These are phyloP conservation scores for Saturnispora ahearnii DNA, from an alignment of 805 yeast species.

Conservation along the genomic window DNA sequence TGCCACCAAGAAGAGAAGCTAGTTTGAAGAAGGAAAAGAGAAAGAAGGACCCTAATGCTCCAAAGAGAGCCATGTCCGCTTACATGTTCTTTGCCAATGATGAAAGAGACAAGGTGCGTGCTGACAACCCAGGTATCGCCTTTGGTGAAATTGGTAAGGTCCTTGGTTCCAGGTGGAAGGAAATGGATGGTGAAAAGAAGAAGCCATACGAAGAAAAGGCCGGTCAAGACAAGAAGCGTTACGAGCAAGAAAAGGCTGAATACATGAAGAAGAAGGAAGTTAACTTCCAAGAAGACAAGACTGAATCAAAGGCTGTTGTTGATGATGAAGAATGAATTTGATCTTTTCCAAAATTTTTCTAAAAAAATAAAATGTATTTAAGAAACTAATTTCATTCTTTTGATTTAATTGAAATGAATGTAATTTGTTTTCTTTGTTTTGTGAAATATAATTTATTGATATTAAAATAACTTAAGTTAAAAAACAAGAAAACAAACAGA, in stretches of 20 bases:
- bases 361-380: no score
- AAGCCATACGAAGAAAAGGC: slow-evolving; percentile 89
- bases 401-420: no score
- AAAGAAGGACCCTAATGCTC: slow-evolving; percentile 87
- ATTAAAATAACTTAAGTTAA: not conserved
- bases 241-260: slow-evolving; percentile 91
- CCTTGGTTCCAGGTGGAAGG: slow-evolving; percentile 96
- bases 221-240: slow-evolving; percentile 93
- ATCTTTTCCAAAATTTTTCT: not conserved
- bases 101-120: slow-evolving; percentile 90
- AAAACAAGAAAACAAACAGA: no score
- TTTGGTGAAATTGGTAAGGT: slow-evolving; percentile 94
- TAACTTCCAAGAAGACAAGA: slow-evolving; percentile 11
- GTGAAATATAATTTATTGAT: no score
- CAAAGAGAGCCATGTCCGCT: slow-evolving; percentile 96
- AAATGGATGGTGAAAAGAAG: slow-evolving; percentile 73
- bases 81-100: slow-evolving; percentile 99
- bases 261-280: slow-evolving; percentile 36
- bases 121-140: slow-evolving; percentile 92
- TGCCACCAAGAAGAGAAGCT: slow-evolving; percentile 16
- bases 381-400: no score
- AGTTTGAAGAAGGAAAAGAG: slow-evolving; percentile 24
- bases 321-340: not conserved
- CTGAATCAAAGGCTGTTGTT: slow-evolving; percentile 1
- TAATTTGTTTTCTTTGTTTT: not conserved